Percentiles rank a stretch among this genome's conserved stretches.
These are phyloP conservation scores for Coriolopsis trogii DNA, from an alignment of 1,284 basidiomycete species.

Conservation along the genomic window DNA sequence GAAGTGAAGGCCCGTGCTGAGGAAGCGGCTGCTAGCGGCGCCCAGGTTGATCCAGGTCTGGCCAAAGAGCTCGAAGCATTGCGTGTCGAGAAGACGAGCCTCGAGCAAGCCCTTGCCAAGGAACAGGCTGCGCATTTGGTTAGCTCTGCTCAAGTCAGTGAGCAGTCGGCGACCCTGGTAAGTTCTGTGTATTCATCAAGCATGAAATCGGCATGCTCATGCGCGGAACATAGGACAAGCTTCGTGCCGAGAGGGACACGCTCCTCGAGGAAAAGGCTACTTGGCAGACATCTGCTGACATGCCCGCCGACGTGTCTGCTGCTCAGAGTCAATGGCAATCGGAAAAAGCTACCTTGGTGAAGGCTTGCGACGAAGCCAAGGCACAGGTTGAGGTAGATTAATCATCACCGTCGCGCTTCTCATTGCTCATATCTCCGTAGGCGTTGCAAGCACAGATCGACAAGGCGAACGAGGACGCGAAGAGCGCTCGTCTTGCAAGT, in stretches of 20 bases:
- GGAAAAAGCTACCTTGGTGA: constrained; percentile 59
- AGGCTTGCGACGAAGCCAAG: constrained; percentile 61
- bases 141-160: constrained; percentile 12
- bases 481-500: constrained; percentile 41
- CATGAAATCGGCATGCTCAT: background rate
- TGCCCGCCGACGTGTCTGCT: constrained; percentile 35
- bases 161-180: constrained; percentile 42
- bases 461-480: constrained; percentile 49
- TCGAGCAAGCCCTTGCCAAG: constrained; percentile 45
- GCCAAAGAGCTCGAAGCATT: constrained; percentile 42
- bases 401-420: background rate
- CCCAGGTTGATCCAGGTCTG: constrained; percentile 28
- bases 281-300: constrained; percentile 38
- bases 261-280: constrained; percentile 61
- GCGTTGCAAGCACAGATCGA: constrained; percentile 46
- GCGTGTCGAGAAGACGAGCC: constrained; percentile 43
- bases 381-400: constrained; percentile 54
- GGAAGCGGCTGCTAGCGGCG: constrained; percentile 19
- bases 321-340: constrained; percentile 50
- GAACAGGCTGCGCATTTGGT: constrained; percentile 35
- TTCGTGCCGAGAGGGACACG: constrained; percentile 63
- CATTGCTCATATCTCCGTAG: constrained; percentile 33
- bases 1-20: constrained; percentile 30
- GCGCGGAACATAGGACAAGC: constrained; percentile 42
- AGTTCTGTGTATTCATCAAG: constrained; percentile 25